Percentiles rank a stretch among this genome's conserved stretches.
Evolutionary conservation across 169 alveolate genomes (phyloP).

Genomic region (Plasmodium ovale): DNA sequence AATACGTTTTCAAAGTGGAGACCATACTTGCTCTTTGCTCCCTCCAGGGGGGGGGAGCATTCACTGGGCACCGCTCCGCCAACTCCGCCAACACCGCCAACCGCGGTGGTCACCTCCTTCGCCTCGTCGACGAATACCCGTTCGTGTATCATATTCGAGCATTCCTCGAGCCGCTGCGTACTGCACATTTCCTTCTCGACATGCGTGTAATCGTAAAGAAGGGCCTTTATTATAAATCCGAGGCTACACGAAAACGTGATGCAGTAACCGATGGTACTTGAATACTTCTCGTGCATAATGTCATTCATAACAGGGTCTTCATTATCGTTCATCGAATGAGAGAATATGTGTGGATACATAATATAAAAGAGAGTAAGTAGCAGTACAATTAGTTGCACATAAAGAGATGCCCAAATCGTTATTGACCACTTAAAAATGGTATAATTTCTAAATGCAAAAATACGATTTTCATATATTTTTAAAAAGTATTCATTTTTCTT

Average conservation of each 20-base stretch:
- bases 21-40: slow-evolving; percentile 55
- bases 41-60: too few relatives aligned
- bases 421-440: slow-evolving; percentile 40
- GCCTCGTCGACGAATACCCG: background rate
- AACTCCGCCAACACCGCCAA: too few relatives aligned
- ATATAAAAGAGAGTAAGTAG: slow-evolving; percentile 36
- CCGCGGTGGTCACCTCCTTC: background rate
- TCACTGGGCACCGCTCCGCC: too few relatives aligned
- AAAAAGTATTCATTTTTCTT: slow-evolving; percentile 25
- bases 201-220: slow-evolving; percentile 65
- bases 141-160: slow-evolving; percentile 23
- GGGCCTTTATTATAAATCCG: slow-evolving; percentile 20
- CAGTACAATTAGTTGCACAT: slow-evolving; percentile 24
- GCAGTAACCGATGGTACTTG: slow-evolving; percentile 31
- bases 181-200: slow-evolving; percentile 82
- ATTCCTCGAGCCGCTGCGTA: slow-evolving; percentile 69
- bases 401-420: slow-evolving; percentile 69
- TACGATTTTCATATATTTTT: background rate
- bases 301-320: background rate
- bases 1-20: slow-evolving; percentile 59
- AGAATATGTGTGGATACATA: slow-evolving; percentile 27
- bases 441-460: slow-evolving; percentile 14
- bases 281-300: background rate
- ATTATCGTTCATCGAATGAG: background rate
- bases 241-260: slow-evolving; percentile 55